Percentiles rank a stretch among this genome's conserved stretches.
Conservation (phyloP, 2,329 filamentous ascomycete genomes). For the Trichophyton benhamiae region DNA sequence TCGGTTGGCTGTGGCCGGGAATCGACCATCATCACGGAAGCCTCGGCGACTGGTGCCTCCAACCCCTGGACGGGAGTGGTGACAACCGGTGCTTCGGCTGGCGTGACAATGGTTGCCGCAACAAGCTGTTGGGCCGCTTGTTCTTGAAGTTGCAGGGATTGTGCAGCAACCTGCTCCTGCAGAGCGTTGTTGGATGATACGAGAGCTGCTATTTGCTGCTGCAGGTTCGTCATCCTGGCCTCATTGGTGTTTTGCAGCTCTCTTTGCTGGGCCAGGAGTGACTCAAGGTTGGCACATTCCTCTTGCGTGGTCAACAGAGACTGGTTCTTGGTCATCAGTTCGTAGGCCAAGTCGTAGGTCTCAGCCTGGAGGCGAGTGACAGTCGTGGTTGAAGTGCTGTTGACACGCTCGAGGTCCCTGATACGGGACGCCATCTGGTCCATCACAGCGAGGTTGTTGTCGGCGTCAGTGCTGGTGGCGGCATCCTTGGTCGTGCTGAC, state of each 20-base stretch:
- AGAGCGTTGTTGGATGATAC: constrained; percentile 3
- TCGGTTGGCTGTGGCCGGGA: not conserved
- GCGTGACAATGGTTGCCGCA: not conserved
- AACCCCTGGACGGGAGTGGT: not conserved
- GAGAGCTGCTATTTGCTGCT: not conserved
- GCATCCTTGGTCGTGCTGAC: not conserved
- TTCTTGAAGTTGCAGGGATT: constrained; percentile 1
- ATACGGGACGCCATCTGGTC: constrained; percentile 6
- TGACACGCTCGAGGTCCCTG: constrained; percentile 8
- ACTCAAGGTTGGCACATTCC: not conserved
- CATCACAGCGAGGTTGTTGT: constrained; percentile 4
- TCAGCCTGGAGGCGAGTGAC: constrained; percentile 1
- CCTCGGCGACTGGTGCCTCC: not conserved
- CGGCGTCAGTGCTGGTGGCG: not conserved
- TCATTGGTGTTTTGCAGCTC: constrained; percentile 1
- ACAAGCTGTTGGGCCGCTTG: not conserved
- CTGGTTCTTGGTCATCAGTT: constrained; percentile 1
- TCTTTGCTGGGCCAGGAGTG: not conserved
- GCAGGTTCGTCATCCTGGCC: constrained; percentile 4
- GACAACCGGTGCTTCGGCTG: not conserved
- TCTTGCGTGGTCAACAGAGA: not conserved
- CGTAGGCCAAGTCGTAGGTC: not conserved
- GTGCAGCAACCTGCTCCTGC: not conserved
- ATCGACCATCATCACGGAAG: not conserved
- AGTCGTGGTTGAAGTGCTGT: not conserved